These are phyloP conservation scores for Plasmodium ovale DNA, from an alignment of 169 alveolate species.

Conservation along the genomic window DNA sequence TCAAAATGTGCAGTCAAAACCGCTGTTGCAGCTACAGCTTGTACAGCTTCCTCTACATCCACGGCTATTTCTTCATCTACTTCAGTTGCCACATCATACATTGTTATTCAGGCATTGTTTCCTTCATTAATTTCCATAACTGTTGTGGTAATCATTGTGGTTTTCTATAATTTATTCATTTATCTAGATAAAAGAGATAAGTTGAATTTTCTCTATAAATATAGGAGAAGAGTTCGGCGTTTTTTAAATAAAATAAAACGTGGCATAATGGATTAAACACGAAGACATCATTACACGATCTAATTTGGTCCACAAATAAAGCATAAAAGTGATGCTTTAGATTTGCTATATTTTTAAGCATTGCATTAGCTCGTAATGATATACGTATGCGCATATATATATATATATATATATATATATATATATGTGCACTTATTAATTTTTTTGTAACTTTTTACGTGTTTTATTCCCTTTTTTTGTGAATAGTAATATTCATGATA, in stretches of 20 bases:
- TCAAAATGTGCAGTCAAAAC: too few relatives aligned
- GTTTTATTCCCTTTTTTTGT: too few relatives aligned
- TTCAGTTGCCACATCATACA: neutral
- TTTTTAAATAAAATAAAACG: neutral
- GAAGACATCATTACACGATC: neutral
- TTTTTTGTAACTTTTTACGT: too few relatives aligned
- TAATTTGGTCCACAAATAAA: neutral
- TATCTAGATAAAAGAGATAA: slow-evolving; percentile 3
- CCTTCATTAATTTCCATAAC: neutral
- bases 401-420: too few relatives aligned
- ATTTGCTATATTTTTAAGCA: too few relatives aligned
- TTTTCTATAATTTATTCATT: neutral
- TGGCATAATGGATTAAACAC: neutral
- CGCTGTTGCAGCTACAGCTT: too few relatives aligned
- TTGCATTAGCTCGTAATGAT: too few relatives aligned
- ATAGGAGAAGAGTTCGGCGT: neutral
- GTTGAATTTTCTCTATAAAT: slow-evolving; percentile 4
- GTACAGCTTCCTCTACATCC: too few relatives aligned
- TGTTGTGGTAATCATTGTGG: neutral
- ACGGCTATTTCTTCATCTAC: neutral
- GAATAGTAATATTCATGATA: too few relatives aligned
- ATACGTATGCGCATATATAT: too few relatives aligned
- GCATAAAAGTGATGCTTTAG: too few relatives aligned
- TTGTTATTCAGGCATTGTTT: neutral
- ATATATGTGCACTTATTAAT: too few relatives aligned